Evolutionary conservation across 805 yeast genomes (phyloP).

Genomic region (Candida koratica): DNA sequence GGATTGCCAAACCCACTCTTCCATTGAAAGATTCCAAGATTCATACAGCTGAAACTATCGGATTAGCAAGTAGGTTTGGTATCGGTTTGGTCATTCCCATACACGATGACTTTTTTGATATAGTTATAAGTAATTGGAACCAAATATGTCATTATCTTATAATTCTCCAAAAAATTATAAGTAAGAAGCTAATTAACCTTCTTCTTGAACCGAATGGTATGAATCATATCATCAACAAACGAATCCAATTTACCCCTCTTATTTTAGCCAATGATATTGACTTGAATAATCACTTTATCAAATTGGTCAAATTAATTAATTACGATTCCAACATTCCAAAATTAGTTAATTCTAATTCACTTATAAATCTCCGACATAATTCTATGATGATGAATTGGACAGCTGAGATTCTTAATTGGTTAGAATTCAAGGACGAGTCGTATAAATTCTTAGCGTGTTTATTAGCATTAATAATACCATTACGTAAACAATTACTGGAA

Average conservation of each 20-base stretch:
- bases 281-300: slow-evolving; percentile 32
- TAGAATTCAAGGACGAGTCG: slow-evolving; percentile 46
- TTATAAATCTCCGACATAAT: slow-evolving; percentile 33
- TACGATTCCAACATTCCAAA: slow-evolving; percentile 45
- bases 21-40: slow-evolving; percentile 23
- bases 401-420: slow-evolving; percentile 49
- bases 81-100: slow-evolving; percentile 49
- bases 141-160: slow-evolving; percentile 41
- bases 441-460: slow-evolving; percentile 46
- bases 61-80: slow-evolving; percentile 38
- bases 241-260: slow-evolving; percentile 35
- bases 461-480: slow-evolving; percentile 43
- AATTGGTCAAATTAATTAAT: slow-evolving; percentile 35
- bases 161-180: slow-evolving; percentile 36
- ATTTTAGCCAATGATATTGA: slow-evolving; percentile 44
- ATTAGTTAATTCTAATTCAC: slow-evolving; percentile 37
- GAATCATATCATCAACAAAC: slow-evolving; percentile 22
- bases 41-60: slow-evolving; percentile 13
- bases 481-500: slow-evolving; percentile 29
- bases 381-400: slow-evolving; percentile 49
- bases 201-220: slow-evolving; percentile 14
- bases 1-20: slow-evolving; percentile 45
- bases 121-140: slow-evolving; percentile 48
- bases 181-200: slow-evolving; percentile 31
- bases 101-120: slow-evolving; percentile 32